Percentiles rank a stretch among this genome's conserved stretches.
These are phyloP conservation scores for Solanum aculeatissimum DNA, from an alignment of 305 asterid genomes.

Conservation along the genomic window DNA sequence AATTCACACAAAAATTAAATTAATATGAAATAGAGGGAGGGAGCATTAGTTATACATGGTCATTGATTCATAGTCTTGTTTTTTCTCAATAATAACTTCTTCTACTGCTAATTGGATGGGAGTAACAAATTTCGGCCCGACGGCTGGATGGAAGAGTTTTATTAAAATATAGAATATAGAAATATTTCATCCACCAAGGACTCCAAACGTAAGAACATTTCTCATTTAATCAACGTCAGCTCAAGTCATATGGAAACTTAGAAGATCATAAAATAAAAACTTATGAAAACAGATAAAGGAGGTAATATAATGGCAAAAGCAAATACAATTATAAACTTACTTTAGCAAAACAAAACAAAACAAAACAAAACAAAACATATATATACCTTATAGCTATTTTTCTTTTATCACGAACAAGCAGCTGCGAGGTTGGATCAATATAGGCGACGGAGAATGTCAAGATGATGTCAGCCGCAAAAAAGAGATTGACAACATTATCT, in stretches of 20 bases:
- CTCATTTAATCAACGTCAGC: background rate
- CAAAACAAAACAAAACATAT: too few species aligned
- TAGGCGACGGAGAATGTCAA: slow-evolving; percentile 75
- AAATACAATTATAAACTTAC: background rate
- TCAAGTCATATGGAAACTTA: background rate
- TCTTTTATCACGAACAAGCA: slow-evolving; percentile 36
- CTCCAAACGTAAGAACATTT: background rate
- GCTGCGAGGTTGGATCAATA: slow-evolving; percentile 57
- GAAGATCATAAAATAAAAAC: background rate
- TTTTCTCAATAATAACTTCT: background rate
- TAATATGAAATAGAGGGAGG: too few species aligned
- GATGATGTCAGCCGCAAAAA: slow-evolving; percentile 54
- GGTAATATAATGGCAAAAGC: background rate
- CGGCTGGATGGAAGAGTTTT: background rate
- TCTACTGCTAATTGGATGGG: background rate
- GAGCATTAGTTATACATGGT: too few species aligned
- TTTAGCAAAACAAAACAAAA: background rate
- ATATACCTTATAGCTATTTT: slow-evolving; percentile 58
- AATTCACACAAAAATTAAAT: too few species aligned
- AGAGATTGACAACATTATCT: slow-evolving; percentile 52
- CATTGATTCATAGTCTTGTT: too few species aligned
- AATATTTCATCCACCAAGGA: background rate
- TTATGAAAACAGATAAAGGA: background rate
- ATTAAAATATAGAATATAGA: background rate
- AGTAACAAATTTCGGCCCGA: background rate